Evolutionary conservation across 345 rosid species (phyloP), one percentile per base, ranked within the genome.

Genomic region (Moricandia arvensis): DNA sequence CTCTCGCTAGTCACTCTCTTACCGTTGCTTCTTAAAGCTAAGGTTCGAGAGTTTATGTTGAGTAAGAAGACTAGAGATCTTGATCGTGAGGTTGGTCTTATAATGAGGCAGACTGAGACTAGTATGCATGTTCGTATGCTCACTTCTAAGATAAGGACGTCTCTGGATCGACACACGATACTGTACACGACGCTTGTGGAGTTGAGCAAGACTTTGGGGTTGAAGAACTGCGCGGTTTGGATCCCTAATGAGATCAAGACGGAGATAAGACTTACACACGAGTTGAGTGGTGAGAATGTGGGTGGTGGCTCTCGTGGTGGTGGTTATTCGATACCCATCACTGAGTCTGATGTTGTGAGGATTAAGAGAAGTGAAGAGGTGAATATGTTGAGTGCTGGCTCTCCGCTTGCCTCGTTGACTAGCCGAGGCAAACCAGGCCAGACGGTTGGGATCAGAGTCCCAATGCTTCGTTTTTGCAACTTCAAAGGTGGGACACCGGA

Each of bases 401-500:
- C 97, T 2, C 82, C 37, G 0, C 90, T 93, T 35, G 90, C 93
- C 66, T 61, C 83, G 6, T 89, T 88, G 15, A 91, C 91, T 72
- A 77, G 82, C 59, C 76, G 86, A 60, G 83, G 84, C 16, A 87
- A 79, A n/a, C 72, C 83, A 18, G 95, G 97, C 33, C 89, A 91
- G 5, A 88, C 90, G 24, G 96, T 94, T 62, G 97, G 94, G 66
- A 90, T 93, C 13, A 83, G 98, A 71, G 90, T 93, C 85, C 98
- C 98, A 6, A 91, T 93, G 95, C 96, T 93, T 66, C 88, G 78
- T 6, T 96, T 85, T 75, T 86, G 86, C 65, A 87, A 90, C 82
- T 93, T 93, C 61, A 91, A 93, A 85, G 96, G 96, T 0, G 97
- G 98, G 51, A 91, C 98, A 8, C 97, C 97, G 0, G 98, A 93